These are phyloP conservation scores for Castanospermum australe DNA, from an alignment of 306 rosid species.

Conservation along the genomic window DNA sequence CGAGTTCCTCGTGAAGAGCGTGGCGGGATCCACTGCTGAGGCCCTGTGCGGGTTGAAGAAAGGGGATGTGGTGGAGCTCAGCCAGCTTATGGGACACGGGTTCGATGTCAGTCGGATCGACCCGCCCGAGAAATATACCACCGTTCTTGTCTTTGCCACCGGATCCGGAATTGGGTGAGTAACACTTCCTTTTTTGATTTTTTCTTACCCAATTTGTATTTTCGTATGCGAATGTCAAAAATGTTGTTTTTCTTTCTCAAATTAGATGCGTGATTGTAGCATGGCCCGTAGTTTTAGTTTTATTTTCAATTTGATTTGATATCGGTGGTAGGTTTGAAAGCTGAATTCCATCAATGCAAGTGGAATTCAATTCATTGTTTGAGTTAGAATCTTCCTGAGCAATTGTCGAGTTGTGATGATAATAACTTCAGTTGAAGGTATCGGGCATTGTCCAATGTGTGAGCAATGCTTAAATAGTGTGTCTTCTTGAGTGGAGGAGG, in stretches of 20 bases:
- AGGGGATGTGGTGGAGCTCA: slow-evolving; percentile 87
- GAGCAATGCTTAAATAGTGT: not conserved
- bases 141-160: slow-evolving; percentile 76
- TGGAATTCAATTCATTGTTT: not conserved
- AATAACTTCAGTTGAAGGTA: too few species aligned
- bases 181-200: not conserved
- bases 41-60: slow-evolving; percentile 72
- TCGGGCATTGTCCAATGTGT: not conserved
- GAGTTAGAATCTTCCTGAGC: not conserved
- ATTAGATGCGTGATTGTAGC: not conserved
- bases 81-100: slow-evolving; percentile 78
- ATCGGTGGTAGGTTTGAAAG: not conserved
- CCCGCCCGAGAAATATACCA: slow-evolving; percentile 63
- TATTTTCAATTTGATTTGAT: not conserved
- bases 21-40: slow-evolving; percentile 86
- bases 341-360: not conserved
- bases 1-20: slow-evolving; percentile 83
- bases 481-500: not conserved
- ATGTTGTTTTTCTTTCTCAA: not conserved
- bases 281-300: too few species aligned
- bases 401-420: not conserved
- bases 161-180: slow-evolving; percentile 93
- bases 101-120: slow-evolving; percentile 66
- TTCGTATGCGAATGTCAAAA: not conserved
- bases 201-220: not conserved